phyloP scores from a whole-genome alignment of 1,284 basidiomycete species.

The Ganoderma sp. region DNA sequence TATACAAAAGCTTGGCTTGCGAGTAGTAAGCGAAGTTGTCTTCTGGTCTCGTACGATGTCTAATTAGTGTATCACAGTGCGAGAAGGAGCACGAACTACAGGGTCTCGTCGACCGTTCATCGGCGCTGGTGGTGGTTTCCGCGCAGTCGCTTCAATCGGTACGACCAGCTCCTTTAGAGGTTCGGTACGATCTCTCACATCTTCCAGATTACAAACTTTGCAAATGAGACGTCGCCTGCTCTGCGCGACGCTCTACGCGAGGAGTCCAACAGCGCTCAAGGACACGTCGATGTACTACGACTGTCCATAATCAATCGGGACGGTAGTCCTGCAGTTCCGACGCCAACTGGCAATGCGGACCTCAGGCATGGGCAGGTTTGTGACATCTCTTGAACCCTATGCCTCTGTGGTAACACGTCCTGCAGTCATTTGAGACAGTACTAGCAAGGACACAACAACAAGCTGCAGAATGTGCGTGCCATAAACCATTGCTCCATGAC shows the following conservation, averaged over 20 bases:
- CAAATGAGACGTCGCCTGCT: conserved; percentile 20
- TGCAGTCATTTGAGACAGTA: not conserved
- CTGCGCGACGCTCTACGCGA: conserved; percentile 20
- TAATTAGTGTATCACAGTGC: conserved; percentile 8
- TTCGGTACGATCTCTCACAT: not conserved
- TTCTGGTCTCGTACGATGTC: not conserved
- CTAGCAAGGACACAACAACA: not conserved
- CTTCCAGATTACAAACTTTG: conserved; percentile 20
- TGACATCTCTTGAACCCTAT: not conserved
- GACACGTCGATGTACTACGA: conserved; percentile 30
- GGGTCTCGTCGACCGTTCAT: conserved; percentile 19
- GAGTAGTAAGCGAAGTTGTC: conserved; percentile 13
- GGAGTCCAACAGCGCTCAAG: conserved; percentile 21
- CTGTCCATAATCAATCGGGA: conserved; percentile 26
- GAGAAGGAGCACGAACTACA: conserved; percentile 29
- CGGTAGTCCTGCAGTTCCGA: not conserved
- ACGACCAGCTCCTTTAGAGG: not conserved
- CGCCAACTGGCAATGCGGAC: not conserved
- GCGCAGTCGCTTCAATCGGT: conserved; percentile 26
- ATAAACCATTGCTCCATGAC: not conserved
- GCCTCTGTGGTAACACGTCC: no score
- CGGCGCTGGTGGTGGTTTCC: conserved; percentile 25
- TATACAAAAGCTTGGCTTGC: not conserved
- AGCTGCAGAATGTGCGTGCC: not conserved
- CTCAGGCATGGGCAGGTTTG: conserved; percentile 17